Evolutionary conservation across 31 red algal genomes (phyloP).

Genomic region (Odonthalia washingtoniensis): DNA sequence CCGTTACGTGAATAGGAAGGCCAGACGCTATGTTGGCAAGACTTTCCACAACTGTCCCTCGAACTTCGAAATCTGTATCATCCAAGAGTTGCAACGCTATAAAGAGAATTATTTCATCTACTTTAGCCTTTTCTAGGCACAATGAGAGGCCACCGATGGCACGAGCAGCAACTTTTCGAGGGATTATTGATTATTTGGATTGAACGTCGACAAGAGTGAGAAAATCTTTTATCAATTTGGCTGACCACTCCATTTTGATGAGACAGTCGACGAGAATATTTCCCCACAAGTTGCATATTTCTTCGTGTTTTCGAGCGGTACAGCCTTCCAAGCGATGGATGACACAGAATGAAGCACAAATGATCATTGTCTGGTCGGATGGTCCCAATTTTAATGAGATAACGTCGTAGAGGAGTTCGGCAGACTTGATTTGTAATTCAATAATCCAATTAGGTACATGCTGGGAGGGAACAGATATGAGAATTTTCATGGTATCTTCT

Average conservation of each 20-base stretch:
- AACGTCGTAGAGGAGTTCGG: slow-evolving; percentile 69
- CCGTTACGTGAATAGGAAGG: slow-evolving; percentile 57
- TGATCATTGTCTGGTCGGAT: slow-evolving; percentile 59
- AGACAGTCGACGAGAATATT: slow-evolving; percentile 69
- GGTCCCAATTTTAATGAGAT: slow-evolving; percentile 49
- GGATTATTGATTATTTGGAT: slow-evolving; percentile 53
- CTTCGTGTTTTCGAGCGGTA: slow-evolving; percentile 49
- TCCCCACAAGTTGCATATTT: slow-evolving; percentile 70
- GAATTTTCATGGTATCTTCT: slow-evolving; percentile 82
- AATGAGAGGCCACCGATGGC: slow-evolving; percentile 66
- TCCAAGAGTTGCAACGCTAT: slow-evolving; percentile 61
- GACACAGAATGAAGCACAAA: slow-evolving; percentile 65
- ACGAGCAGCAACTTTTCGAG: slow-evolving; percentile 77
- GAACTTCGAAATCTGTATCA: slow-evolving; percentile 78
- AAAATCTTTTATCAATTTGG: slow-evolving; percentile 53
- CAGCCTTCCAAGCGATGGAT: slow-evolving; percentile 51
- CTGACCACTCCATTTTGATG: slow-evolving; percentile 64
- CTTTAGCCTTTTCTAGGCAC: slow-evolving; percentile 53
- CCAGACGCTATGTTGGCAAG: slow-evolving; percentile 71
- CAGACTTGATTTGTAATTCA: slow-evolving; percentile 77
- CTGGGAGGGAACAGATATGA: slow-evolving; percentile 71
- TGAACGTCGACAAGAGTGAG: slow-evolving; percentile 62
- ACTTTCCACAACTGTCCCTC: slow-evolving; percentile 71
- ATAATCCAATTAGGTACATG: slow-evolving; percentile 66
- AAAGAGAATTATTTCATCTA: slow-evolving; percentile 71